Conservation (phyloP, 441 rosid genomes). For the Biscutella laevigata region DNA sequence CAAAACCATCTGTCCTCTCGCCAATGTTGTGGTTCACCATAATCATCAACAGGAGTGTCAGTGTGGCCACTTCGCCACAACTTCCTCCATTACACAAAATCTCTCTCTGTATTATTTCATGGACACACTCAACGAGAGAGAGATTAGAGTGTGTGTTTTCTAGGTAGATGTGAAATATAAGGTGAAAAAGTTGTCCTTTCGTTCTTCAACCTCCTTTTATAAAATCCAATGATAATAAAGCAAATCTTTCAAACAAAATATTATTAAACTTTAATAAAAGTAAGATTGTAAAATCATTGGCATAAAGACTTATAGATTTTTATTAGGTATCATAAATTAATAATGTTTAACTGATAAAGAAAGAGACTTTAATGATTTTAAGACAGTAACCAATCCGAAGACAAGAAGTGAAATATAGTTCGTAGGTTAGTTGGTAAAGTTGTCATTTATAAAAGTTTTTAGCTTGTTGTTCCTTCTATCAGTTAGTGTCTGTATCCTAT, state of each 20-base stretch:
- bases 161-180: conserved; percentile 28
- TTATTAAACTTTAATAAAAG: not conserved
- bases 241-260: not conserved
- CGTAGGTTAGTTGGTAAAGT: conserved; percentile 9
- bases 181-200: conserved; percentile 34
- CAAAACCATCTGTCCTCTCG: conserved; percentile 12
- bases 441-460: not conserved
- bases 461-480: not conserved
- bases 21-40: conserved; percentile 43
- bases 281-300: conserved; percentile 18
- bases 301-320: not conserved
- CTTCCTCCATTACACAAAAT: conserved; percentile 22
- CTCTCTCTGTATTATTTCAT: conserved; percentile 11
- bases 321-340: conserved; percentile 14
- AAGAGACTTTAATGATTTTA: conserved; percentile 15
- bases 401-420: not conserved
- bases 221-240: too few species aligned
- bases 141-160: conserved; percentile 20
- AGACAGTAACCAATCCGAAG: conserved; percentile 14
- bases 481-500: too few species aligned
- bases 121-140: conserved; percentile 25
- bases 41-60: conserved; percentile 19
- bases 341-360: conserved; percentile 11
- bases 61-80: conserved; percentile 41
- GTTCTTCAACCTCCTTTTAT: too few species aligned